phyloP scores from a whole-genome alignment of 2,329 filamentous ascomycete species.

The Chaetothyriales sp. region DNA sequence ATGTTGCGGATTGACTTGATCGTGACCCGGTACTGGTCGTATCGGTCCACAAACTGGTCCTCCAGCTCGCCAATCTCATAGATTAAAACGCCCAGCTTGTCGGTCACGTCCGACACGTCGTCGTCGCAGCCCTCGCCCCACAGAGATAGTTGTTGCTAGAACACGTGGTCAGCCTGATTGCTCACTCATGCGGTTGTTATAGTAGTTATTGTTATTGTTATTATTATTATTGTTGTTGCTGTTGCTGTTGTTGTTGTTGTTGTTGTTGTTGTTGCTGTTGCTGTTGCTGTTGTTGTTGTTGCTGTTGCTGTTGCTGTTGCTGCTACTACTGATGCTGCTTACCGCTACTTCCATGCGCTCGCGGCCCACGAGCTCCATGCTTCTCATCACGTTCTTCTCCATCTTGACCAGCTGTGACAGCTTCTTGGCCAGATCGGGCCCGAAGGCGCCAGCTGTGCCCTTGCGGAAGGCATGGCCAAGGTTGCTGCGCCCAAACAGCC shows the following conservation, averaged over 20 bases:
- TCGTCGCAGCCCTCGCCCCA: conserved; percentile 96
- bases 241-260: too few species aligned
- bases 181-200: neutral
- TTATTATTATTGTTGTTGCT: too few species aligned
- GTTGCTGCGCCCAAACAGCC: conserved; percentile 74
- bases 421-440: conserved; percentile 89
- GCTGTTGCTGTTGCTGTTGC: too few species aligned
- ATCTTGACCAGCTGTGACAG: conserved; percentile 97
- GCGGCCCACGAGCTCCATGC: conserved; percentile 82
- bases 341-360: conserved; percentile 98
- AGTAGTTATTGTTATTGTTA: too few species aligned
- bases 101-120: conserved; percentile 95
- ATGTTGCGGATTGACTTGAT: conserved; percentile 99
- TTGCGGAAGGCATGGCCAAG: conserved; percentile 54
- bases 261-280: too few species aligned
- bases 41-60: conserved; percentile 95
- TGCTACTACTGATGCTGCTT: conserved; percentile 32
- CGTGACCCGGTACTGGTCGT: conserved; percentile 97
- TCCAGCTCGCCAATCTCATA: conserved; percentile 98
- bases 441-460: conserved; percentile 40
- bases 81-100: conserved; percentile 93
- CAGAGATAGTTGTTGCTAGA: conserved; percentile 90
- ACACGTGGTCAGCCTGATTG: conserved; percentile 8
- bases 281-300: too few species aligned
- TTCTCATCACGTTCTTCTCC: conserved; percentile 99